Evolutionary conservation across 2,329 filamentous ascomycete species (phyloP).

Genomic region (Sporothrix protearum): DNA sequence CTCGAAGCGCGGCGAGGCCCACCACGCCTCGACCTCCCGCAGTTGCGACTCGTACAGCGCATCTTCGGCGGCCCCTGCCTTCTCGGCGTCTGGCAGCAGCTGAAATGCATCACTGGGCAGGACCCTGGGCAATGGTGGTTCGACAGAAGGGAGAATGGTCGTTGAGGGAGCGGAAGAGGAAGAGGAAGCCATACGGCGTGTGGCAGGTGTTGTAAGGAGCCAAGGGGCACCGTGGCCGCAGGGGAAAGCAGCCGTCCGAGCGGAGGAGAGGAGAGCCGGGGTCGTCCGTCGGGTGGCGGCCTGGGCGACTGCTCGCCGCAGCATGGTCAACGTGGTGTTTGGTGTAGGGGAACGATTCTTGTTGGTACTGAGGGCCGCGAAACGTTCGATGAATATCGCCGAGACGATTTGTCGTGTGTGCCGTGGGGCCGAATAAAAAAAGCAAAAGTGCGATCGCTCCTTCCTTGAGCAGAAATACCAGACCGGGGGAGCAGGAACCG

Average conservation of each 20-base stretch:
- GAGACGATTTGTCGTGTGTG: not conserved
- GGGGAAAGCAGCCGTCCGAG: not conserved
- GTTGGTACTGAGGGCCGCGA: not conserved
- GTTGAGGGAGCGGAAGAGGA: conserved; percentile 36
- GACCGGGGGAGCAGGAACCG: not conserved
- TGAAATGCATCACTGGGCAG: conserved; percentile 78
- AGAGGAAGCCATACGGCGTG: conserved; percentile 52
- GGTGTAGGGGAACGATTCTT: not conserved
- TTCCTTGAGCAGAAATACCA: not conserved
- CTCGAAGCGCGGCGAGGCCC: conserved; percentile 76
- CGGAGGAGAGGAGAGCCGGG: conserved; percentile 1
- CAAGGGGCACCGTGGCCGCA: not conserved
- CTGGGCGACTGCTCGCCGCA: conserved; percentile 23
- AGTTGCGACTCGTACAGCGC: conserved; percentile 79
- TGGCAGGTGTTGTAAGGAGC: conserved; percentile 8
- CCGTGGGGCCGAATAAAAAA: not conserved
- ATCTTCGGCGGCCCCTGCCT: conserved; percentile 78
- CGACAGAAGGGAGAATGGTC: conserved; percentile 44
- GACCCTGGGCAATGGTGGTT: conserved; percentile 58
- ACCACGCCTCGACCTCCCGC: conserved; percentile 84
- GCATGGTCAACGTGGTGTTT: conserved; percentile 15
- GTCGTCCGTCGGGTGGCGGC: conserved; percentile 23
- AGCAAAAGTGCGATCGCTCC: not conserved
- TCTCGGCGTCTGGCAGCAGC: conserved; percentile 71
- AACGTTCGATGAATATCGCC: not conserved